Evolutionary conservation across 768 basidiomycete species (phyloP).

Genomic region (Amanita jacksonii): DNA sequence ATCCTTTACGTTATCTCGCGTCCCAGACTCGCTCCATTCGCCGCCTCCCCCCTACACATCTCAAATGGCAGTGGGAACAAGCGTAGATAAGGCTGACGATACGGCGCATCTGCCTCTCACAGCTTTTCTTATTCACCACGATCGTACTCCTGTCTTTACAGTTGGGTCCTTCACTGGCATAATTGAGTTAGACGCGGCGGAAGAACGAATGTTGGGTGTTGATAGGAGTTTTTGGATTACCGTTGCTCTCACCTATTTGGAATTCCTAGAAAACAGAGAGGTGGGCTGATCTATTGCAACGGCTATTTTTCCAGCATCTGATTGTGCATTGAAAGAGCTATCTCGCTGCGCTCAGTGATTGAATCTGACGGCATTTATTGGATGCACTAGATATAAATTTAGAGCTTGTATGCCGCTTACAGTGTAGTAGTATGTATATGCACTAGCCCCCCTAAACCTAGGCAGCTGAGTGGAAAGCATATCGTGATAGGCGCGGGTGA

Average conservation of each 20-base stretch:
- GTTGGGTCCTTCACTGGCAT: slow-evolving; percentile 49
- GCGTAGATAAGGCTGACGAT: background rate
- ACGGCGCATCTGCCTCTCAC: slow-evolving; percentile 14
- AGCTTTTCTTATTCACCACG: slow-evolving; percentile 34
- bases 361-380: slow-evolving; percentile 1
- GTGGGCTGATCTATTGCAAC: slow-evolving; percentile 28
- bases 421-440: no score
- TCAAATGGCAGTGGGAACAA: slow-evolving; percentile 11
- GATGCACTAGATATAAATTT: no score
- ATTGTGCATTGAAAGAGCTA: slow-evolving; percentile 33
- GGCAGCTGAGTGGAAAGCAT: no score
- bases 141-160: slow-evolving; percentile 59
- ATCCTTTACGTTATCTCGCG: slow-evolving; percentile 48
- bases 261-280: slow-evolving; percentile 71
- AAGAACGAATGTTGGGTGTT: slow-evolving; percentile 53
- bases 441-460: no score
- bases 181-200: slow-evolving; percentile 50
- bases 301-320: background rate
- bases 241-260: slow-evolving; percentile 63
- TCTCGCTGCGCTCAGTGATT: slow-evolving; percentile 29
- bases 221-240: slow-evolving; percentile 75
- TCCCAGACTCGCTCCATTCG: slow-evolving; percentile 20
- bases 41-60: slow-evolving; percentile 30
- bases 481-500: no score
- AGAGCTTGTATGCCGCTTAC: no score